These are phyloP conservation scores for Aspergillus thermomutatus DNA, from an alignment of 2,329 filamentous ascomycete species.

Conservation along the genomic window DNA sequence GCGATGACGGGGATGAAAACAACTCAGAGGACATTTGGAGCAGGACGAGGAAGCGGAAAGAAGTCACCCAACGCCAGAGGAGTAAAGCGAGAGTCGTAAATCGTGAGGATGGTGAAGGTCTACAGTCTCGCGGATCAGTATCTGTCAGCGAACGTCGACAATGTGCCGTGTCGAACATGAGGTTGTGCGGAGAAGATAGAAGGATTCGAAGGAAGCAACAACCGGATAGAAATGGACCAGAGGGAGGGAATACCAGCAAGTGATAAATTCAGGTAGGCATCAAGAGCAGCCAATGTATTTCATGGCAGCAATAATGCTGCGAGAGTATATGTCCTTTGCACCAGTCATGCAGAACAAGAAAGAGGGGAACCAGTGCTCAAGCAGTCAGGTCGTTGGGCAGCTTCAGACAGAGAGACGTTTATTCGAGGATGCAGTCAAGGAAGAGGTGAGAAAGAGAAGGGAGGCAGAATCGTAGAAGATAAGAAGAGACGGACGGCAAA, in stretches of 20 bases:
- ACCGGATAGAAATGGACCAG: not conserved
- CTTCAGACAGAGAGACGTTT: constrained; percentile 4
- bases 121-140: not conserved
- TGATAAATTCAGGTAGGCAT: constrained; percentile 6
- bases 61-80: constrained; percentile 10
- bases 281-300: constrained; percentile 23
- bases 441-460: constrained; percentile 1
- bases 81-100: constrained; percentile 10
- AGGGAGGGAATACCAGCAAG: constrained; percentile 1
- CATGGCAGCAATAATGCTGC: constrained; percentile 23
- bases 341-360: constrained; percentile 9
- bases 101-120: constrained; percentile 12
- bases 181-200: not conserved
- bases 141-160: not conserved
- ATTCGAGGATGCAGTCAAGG: not conserved
- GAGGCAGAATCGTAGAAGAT: constrained; percentile 8
- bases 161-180: constrained; percentile 5
- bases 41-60: not conserved
- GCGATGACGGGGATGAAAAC: constrained; percentile 9
- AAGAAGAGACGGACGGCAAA: constrained; percentile 3
- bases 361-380: constrained; percentile 1
- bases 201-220: not conserved
- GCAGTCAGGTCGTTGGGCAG: constrained; percentile 23
- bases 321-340: constrained; percentile 10
- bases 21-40: constrained; percentile 13